phyloP scores from a whole-genome alignment of 257 asterid genomes.

The Przewalskia tangutica region DNA sequence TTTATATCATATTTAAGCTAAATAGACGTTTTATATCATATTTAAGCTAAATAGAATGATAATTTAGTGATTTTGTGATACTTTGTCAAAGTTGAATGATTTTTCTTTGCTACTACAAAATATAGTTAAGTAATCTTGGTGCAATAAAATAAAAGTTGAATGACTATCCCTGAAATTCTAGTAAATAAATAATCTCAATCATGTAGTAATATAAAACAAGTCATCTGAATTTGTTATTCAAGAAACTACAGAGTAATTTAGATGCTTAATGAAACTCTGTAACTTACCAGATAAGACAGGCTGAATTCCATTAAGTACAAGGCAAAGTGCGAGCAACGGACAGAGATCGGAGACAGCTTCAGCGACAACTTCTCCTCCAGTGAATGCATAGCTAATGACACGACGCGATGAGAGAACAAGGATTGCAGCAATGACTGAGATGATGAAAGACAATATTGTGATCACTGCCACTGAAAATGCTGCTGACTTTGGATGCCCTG shows the following conservation, averaged over 20 bases:
- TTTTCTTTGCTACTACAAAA: too few species aligned
- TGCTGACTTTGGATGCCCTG: slow-evolving; percentile 32
- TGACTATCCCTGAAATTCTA: too few species aligned
- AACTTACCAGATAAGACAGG: slow-evolving; percentile 32
- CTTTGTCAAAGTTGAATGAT: too few species aligned
- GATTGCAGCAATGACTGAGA: slow-evolving; percentile 12
- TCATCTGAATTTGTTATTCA: neutral
- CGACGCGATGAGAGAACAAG: slow-evolving; percentile 13
- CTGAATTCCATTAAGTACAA: slow-evolving; percentile 28
- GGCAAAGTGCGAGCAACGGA: slow-evolving; percentile 27
- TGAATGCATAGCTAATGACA: slow-evolving; percentile 25
- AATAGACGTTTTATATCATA: too few species aligned
- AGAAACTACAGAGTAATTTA: neutral
- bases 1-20: too few species aligned
- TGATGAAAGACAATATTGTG: slow-evolving; percentile 14
- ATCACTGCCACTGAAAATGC: slow-evolving; percentile 25
- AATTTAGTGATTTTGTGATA: too few species aligned
- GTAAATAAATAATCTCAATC: neutral
- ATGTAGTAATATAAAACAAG: neutral
- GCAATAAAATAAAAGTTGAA: too few species aligned
- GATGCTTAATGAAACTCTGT: neutral
- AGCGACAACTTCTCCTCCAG: slow-evolving; percentile 30
- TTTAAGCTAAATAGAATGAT: too few species aligned
- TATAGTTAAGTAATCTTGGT: too few species aligned
- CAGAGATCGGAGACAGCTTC: slow-evolving; percentile 31